Conservation (phyloP, 2,329 filamentous ascomycete species). For the Drechslerella dactyloides region DNA sequence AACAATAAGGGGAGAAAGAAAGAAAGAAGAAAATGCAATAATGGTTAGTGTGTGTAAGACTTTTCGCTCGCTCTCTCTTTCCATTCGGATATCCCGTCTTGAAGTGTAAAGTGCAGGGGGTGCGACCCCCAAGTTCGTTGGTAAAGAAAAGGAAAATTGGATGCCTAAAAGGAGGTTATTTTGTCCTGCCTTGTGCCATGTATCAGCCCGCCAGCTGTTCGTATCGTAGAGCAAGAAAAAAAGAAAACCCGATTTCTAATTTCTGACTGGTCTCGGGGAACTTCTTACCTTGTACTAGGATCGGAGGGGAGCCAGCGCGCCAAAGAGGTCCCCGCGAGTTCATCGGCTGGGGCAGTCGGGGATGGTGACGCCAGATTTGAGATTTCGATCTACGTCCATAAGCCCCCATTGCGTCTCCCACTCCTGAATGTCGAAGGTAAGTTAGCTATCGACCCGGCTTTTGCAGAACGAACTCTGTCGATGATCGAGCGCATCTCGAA, state of each 20-base stretch:
- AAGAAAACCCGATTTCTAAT: slow-evolving; percentile 15
- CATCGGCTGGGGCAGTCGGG: slow-evolving; percentile 69
- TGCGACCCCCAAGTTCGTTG: slow-evolving; percentile 37
- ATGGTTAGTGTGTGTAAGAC: not conserved
- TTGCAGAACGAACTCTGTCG: not conserved
- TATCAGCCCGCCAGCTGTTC: slow-evolving; percentile 22
- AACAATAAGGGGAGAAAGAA: slow-evolving; percentile 6
- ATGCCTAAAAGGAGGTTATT: slow-evolving; percentile 48
- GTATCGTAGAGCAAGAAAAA: slow-evolving; percentile 22
- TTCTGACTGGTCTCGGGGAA: slow-evolving; percentile 22
- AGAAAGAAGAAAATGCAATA: not conserved
- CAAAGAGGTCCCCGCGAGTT: slow-evolving; percentile 53
- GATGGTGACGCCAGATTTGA: slow-evolving; percentile 84
- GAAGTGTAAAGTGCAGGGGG: slow-evolving; percentile 18
- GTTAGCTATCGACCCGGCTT: slow-evolving; percentile 6
- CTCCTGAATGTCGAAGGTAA: slow-evolving; percentile 62
- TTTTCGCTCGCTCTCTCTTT: slow-evolving; percentile 12
- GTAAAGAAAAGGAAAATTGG: slow-evolving; percentile 35
- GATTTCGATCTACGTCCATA: slow-evolving; percentile 80
- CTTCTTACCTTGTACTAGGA: slow-evolving; percentile 20
- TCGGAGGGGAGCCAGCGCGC: slow-evolving; percentile 32
- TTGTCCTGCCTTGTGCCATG: slow-evolving; percentile 24
- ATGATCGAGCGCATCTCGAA: not conserved
- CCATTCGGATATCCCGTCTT: slow-evolving; percentile 34
- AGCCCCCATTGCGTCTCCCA: slow-evolving; percentile 98